Base-by-base conservation (phyloP, 805 yeast genomes). In the Candida boleticola region DNA sequence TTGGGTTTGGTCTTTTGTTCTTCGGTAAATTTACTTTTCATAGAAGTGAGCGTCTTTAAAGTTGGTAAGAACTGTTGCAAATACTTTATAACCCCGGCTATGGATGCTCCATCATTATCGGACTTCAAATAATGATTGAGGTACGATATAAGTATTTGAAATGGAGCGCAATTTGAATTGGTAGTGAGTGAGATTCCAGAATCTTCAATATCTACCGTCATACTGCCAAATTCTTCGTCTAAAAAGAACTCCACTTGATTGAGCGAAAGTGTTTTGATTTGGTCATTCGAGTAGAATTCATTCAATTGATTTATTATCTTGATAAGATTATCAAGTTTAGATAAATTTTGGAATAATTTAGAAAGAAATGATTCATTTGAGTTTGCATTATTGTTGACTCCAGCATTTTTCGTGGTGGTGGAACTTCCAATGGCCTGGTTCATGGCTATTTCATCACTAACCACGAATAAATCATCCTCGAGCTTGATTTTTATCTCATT, bases 61-160 rank as follows among this genome's bases (percentile, higher is more conserved):
- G 69, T 48, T 10, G 66, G 68, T 14, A 57, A 55, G 6, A 64
- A 46, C 30, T 60, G 61, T 34, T 61, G 57, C 22, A 70, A 48
- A 44, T 65, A 70, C 37, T 55, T 58, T 40, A 68, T 51, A 4
- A 64, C 58, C 1, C 69, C 69, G 36, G 63, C 48, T 9, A 68
- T 54, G 10, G 40, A 35, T 3, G 36, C 21, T 19, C 44, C 48
- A 13, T 46, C 37, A 5, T 13, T 17, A 20, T 4, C 23, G 11
- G 37, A 13, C 23, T 21, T 37, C 40, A 56, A 45, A 42, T 58
- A 60, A n/a, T 49, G 48, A 37, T 62, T 61, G 41, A 63, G 48
- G 39, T 57, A 53, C 5, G 45, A 44, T 33, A 61, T 42, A 25
- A 61, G 34, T 17, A 62, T 43, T 10, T 48, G 45, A 21, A 55